phyloP scores from a whole-genome alignment of 2,329 filamentous ascomycete genomes.

The Cladosporium sp. region DNA sequence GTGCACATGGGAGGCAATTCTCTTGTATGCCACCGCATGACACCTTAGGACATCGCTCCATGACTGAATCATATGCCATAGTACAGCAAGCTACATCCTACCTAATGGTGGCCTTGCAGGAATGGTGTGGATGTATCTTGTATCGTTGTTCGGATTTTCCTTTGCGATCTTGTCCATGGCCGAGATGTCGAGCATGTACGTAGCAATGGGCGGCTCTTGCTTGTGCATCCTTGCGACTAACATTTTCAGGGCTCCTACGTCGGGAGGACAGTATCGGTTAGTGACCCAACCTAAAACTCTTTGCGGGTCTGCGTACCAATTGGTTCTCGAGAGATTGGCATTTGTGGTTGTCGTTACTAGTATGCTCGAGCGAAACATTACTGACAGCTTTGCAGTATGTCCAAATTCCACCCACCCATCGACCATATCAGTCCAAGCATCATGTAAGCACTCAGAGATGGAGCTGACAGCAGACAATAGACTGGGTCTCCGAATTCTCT shows the following conservation, averaged over 20 bases:
- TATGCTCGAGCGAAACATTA: not conserved
- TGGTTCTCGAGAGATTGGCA: not conserved
- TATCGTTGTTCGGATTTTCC: constrained; percentile 34
- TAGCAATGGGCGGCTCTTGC: not conserved
- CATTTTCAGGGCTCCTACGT: constrained; percentile 37
- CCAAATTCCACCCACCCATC: not conserved
- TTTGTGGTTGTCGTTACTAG: not conserved
- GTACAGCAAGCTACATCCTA: constrained; percentile 28
- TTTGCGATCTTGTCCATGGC: constrained; percentile 35
- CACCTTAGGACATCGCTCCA: not conserved
- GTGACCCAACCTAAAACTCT: not conserved
- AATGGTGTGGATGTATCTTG: constrained; percentile 38
- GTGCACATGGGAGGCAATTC: constrained; percentile 32
- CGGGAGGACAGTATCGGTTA: constrained; percentile 28
- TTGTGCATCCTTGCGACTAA: not conserved
- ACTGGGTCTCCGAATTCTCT: constrained; percentile 40
- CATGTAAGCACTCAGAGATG: not conserved
- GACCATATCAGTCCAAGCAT: not conserved
- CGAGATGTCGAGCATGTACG: constrained; percentile 26
- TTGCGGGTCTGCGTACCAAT: not conserved
- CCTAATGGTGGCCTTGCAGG: constrained; percentile 35
- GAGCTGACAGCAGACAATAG: not conserved
- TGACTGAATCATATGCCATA: not conserved
- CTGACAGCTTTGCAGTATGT: constrained; percentile 9
- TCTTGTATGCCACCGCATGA: constrained; percentile 5